Conservation (phyloP, 345 rosid genomes). For the Dimocarpus longan region DNA sequence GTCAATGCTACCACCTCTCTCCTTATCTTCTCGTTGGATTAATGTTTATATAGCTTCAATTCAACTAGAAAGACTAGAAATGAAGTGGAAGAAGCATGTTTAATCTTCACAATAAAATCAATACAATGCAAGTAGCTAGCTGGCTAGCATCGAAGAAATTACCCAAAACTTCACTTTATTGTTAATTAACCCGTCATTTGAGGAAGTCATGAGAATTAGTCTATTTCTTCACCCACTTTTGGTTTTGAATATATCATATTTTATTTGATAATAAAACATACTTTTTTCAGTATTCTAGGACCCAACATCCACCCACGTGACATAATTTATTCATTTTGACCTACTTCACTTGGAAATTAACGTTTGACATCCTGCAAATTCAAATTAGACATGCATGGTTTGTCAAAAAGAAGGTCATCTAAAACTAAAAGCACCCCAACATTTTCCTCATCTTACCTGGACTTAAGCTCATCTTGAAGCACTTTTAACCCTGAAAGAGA, state of each 20-base stretch:
- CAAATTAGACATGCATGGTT: slow-evolving; percentile 4
- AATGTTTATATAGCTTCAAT: too few relatives aligned
- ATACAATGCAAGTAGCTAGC: not conserved
- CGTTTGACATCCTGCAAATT: slow-evolving; percentile 32
- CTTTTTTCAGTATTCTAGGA: not conserved
- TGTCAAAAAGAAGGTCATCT: slow-evolving; percentile 34
- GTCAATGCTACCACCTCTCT: too few relatives aligned
- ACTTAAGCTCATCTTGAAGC: slow-evolving; percentile 13
- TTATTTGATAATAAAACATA: too few relatives aligned
- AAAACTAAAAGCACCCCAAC: not conserved
- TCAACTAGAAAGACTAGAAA: too few relatives aligned
- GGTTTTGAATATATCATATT: not conserved
- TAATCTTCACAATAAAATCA: too few relatives aligned
- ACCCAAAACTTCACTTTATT: not conserved
- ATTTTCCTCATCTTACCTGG: slow-evolving; percentile 28
- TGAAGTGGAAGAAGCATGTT: too few relatives aligned
- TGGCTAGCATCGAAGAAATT: not conserved
- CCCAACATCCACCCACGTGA: slow-evolving; percentile 29
- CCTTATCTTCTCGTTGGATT: too few relatives aligned
- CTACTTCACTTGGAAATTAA: slow-evolving; percentile 18
- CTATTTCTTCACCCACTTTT: slow-evolving; percentile 1
- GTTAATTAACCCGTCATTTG: slow-evolving; percentile 6
- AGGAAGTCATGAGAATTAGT: not conserved
- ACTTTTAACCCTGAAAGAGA: slow-evolving; percentile 19
- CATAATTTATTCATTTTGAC: slow-evolving; percentile 25